Evolutionary conservation across 2,329 filamentous ascomycete genomes (phyloP), one percentile per base, ranked within the genome.

Genomic region (Zalaria obscura): DNA sequence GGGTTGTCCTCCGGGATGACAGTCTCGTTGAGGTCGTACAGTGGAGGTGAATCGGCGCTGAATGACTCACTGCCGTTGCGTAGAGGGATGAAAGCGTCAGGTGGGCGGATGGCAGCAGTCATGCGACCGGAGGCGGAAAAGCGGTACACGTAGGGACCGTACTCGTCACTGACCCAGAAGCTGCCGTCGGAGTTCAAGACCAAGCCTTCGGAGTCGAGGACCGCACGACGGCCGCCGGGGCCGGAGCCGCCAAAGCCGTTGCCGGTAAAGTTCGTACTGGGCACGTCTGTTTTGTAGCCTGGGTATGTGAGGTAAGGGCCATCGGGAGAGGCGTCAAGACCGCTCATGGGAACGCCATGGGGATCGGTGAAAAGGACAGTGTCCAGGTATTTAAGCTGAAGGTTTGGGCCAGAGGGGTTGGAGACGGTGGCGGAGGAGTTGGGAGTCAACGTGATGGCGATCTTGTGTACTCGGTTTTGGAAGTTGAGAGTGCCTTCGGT

Each of bases 141-240:
- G 36, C 75, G 70, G 65, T 83, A 85, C 25, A 83, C 62, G 50
- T 78, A 83, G 0, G 78, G 78, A 0, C 78, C 80, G 53, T 82
- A 80, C 59, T 84, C 80, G 52, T 85, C 80, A 32, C 29, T 7
- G 33, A 83, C 64, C 77, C 78, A 85, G 60, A 82, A 83, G 0
- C 67, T 65, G 8, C 72, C 75, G 41, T 80, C 72, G 0, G 61
- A 48, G 38, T 69, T 70, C 5, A 85, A 64, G 1, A 75, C 72
- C 0, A 86, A 61, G 1, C 80, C 80, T 61, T 86, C 81, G 0
- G 72, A 61, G 52, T 86, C 81, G 2, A 85, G 53, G 0, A 72
- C 57, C 29, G 83, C 68, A 8, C 75, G 66, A 43, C 65, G 68
- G 1, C 75, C 78, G 5, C 78, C 79, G 0, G 69, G 55, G 0